Evolutionary conservation across 108 stramenopile genomes (phyloP).

Genomic region (Nitzschia putrida): DNA sequence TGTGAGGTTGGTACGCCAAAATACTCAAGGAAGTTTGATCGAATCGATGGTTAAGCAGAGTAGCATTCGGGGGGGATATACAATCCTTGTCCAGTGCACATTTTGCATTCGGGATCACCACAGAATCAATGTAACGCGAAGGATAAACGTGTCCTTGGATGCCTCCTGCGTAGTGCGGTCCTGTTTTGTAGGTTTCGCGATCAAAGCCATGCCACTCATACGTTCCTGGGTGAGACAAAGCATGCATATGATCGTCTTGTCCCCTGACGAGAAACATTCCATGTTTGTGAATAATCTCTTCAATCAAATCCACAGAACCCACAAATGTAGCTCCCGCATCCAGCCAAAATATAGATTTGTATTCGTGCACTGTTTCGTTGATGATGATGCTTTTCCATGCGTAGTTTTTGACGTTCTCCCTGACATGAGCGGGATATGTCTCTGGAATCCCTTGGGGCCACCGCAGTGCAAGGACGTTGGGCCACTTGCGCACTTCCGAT

Average conservation of each 20-base stretch:
- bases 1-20: conserved; percentile 32
- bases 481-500: conserved; percentile 16
- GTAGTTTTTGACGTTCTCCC: conserved; percentile 21
- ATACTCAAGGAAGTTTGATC: conserved; percentile 44
- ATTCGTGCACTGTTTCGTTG: conserved; percentile 36
- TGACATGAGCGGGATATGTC: conserved; percentile 25
- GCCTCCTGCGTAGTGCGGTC: conserved; percentile 39
- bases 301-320: conserved; percentile 31
- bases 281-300: conserved; percentile 29
- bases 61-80: conserved; percentile 23
- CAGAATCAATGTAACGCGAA: conserved; percentile 33
- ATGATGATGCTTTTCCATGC: conserved; percentile 39
- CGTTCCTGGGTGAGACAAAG: conserved; percentile 18
- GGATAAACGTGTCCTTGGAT: conserved; percentile 42
- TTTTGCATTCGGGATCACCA: conserved; percentile 36
- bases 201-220: conserved; percentile 33
- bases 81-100: conserved; percentile 39
- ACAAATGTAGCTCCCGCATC: conserved; percentile 39
- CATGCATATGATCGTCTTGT: conserved; percentile 39
- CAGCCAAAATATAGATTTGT: conserved; percentile 37
- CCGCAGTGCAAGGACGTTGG: conserved; percentile 26
- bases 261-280: conserved; percentile 41
- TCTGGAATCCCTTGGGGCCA: conserved; percentile 38
- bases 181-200: conserved; percentile 24
- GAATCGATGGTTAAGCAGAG: conserved; percentile 26